A percentile compares a stretch with the other conserved stretches of the same genome.
phyloP scores from a whole-genome alignment of 495 filamentous ascomycete genomes.

The Lophiostoma macrostomum region DNA sequence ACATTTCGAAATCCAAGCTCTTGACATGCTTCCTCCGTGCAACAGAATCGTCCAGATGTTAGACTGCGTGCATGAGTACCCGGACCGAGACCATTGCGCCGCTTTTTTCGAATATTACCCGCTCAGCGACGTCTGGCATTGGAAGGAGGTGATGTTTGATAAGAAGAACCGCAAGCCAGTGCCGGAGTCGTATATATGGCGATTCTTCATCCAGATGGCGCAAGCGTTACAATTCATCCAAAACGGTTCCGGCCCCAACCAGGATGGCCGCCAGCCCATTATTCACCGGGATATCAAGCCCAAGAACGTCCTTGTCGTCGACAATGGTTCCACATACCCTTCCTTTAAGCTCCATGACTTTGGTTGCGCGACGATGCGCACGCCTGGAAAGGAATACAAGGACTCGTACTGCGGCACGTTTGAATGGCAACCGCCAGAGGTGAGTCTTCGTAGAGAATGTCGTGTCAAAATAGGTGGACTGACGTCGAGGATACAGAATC shows the following conservation, averaged over 20 bases:
- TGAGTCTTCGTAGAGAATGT: neutral
- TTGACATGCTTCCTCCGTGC: slow-evolving; percentile 6
- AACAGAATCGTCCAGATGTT: slow-evolving; percentile 20
- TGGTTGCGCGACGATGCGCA: slow-evolving; percentile 2
- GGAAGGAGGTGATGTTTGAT: slow-evolving; percentile 3
- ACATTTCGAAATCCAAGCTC: slow-evolving; percentile 13
- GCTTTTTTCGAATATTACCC: slow-evolving; percentile 14
- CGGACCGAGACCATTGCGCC: neutral
- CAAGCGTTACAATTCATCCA: slow-evolving; percentile 30
- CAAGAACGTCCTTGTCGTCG: slow-evolving; percentile 25
- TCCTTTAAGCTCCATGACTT: slow-evolving; percentile 33
- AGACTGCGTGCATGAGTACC: neutral
- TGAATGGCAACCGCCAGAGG: slow-evolving; percentile 22
- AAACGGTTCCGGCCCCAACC: neutral
- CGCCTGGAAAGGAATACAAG: neutral
- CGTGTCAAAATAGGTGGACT: too few species aligned
- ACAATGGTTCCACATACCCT: slow-evolving; percentile 20
- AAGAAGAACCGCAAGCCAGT: slow-evolving; percentile 9
- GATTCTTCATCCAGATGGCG: slow-evolving; percentile 22
- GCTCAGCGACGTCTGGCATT: slow-evolving; percentile 15
- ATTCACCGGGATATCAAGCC: slow-evolving; percentile 34
- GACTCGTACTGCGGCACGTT: slow-evolving; percentile 6
- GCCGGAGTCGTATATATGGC: slow-evolving; percentile 25
- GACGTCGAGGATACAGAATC: too few species aligned
- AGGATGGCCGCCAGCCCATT: neutral